phyloP scores from a whole-genome alignment of 805 yeast species.

The Starmerella bombi region DNA sequence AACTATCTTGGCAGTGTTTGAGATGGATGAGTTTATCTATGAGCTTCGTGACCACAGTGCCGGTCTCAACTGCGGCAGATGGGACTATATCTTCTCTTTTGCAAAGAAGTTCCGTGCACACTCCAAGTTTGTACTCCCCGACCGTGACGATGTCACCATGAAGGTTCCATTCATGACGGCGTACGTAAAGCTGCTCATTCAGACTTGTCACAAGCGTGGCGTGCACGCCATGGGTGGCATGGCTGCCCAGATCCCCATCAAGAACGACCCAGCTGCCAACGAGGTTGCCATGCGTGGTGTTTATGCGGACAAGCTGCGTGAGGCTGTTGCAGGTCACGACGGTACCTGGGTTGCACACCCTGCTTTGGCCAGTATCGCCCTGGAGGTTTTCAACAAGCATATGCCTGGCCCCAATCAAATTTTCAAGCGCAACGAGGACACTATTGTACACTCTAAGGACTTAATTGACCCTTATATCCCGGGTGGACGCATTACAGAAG shows the following conservation, averaged over 20 bases:
- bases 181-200: slow-evolving; percentile 49
- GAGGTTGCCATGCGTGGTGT: slow-evolving; percentile 54
- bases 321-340: slow-evolving; percentile 56
- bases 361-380: slow-evolving; percentile 50
- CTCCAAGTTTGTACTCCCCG: slow-evolving; percentile 51
- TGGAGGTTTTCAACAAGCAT: slow-evolving; percentile 56
- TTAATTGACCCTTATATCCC: slow-evolving; percentile 48
- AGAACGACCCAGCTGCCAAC: slow-evolving; percentile 48
- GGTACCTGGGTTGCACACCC: slow-evolving; percentile 75
- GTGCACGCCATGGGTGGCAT: slow-evolving; percentile 70
- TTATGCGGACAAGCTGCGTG: slow-evolving; percentile 53
- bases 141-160: slow-evolving; percentile 59
- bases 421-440: slow-evolving; percentile 38
- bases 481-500: slow-evolving; percentile 48
- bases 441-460: slow-evolving; percentile 42
- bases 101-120: slow-evolving; percentile 53
- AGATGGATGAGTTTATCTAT: slow-evolving; percentile 65
- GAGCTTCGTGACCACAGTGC: slow-evolving; percentile 59
- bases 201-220: slow-evolving; percentile 58
- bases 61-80: slow-evolving; percentile 64
- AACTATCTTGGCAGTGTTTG: slow-evolving; percentile 61
- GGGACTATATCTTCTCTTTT: slow-evolving; percentile 65
- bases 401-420: slow-evolving; percentile 68
- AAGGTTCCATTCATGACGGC: slow-evolving; percentile 55
- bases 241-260: slow-evolving; percentile 70